phyloP scores from a whole-genome alignment of 768 basidiomycete species.

The Termitomyces sp. region DNA sequence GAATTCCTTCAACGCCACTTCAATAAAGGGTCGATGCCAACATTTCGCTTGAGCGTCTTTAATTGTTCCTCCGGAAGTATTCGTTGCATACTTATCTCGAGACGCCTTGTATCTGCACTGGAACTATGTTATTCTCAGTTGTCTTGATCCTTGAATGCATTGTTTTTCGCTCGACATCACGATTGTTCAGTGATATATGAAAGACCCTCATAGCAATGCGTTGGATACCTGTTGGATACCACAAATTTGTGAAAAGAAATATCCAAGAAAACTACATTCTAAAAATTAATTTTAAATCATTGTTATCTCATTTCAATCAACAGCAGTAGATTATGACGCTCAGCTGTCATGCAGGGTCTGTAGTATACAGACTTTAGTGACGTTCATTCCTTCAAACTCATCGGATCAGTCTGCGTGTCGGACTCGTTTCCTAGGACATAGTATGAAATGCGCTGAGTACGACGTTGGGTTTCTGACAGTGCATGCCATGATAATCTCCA shows the following conservation, averaged over 20 bases:
- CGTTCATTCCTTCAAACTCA: not conserved
- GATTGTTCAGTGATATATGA: not conserved
- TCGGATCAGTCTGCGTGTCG: not conserved
- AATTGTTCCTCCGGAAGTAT: not conserved
- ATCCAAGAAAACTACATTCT: not conserved
- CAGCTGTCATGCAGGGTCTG: no score
- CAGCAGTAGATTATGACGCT: not conserved
- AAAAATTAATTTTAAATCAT: not conserved
- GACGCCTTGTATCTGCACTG: not conserved
- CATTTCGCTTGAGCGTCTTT: not conserved
- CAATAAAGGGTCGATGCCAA: constrained; percentile 8
- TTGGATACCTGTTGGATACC: not conserved
- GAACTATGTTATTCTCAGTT: not conserved
- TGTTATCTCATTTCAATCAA: not conserved
- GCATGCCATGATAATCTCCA: not conserved
- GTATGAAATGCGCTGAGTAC: not conserved
- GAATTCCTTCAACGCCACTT: not conserved
- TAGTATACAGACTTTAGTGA: not conserved
- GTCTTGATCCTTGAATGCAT: not conserved
- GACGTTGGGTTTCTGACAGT: not conserved
- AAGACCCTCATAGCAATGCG: no score
- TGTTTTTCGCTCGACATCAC: not conserved
- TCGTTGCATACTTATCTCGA: not conserved
- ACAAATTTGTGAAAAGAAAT: not conserved
- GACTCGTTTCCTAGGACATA: not conserved